phyloP scores from a whole-genome alignment of 106 monocot genomes.

The Platanthera zijinensis region DNA sequence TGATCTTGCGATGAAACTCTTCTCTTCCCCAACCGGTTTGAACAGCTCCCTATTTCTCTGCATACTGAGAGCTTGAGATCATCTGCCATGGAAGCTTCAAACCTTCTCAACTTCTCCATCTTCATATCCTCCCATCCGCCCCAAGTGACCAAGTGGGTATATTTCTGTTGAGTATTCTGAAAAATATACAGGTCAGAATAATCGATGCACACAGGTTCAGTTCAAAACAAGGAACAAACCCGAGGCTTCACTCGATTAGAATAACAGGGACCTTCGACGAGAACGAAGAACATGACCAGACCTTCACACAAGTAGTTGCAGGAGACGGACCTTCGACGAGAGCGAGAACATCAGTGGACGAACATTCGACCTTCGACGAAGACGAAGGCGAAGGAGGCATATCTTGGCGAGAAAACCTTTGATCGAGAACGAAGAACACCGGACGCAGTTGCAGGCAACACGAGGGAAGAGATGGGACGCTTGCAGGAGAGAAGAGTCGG shows the following conservation, averaged over 20 bases:
- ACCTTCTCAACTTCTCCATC: conserved; percentile 14
- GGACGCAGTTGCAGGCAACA: no score
- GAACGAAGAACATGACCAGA: no score
- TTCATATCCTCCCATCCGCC: conserved; percentile 23
- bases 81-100: conserved; percentile 2
- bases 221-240: conserved; percentile 6
- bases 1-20: conserved; percentile 85
- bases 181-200: background rate
- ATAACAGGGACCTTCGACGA: no score
- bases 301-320: no score
- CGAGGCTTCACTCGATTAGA: conserved; percentile 21
- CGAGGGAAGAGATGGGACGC: no score
- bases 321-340: no score
- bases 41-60: conserved; percentile 31
- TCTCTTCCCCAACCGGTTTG: conserved; percentile 47
- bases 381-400: no score
- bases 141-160: conserved; percentile 11
- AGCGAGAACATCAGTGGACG: no score
- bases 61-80: conserved; percentile 34
- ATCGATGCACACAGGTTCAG: background rate
- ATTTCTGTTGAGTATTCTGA: conserved; percentile 44
- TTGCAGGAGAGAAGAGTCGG: no score
- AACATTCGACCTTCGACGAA: no score
- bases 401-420: no score
- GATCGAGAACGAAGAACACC: no score